phyloP scores from a whole-genome alignment of 2,329 filamentous ascomycete species.

The Aschersonia sp. region DNA sequence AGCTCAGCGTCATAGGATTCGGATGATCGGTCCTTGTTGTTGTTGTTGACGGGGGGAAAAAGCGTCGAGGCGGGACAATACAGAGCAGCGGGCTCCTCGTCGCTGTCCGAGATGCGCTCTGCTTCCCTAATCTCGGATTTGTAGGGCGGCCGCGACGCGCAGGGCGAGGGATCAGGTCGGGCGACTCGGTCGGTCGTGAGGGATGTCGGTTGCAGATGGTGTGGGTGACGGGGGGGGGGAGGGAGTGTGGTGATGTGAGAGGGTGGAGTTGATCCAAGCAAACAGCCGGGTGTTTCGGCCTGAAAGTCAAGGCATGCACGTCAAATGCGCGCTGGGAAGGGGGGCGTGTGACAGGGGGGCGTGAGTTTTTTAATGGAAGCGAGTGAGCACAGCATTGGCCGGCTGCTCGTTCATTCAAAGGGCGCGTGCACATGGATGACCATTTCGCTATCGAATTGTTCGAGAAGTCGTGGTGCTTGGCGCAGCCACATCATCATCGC shows the following conservation, averaged over 20 bases:
- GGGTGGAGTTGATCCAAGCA: slow-evolving; percentile 6
- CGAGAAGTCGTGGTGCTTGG: no score
- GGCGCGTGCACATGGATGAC: no score
- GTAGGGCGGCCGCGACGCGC: background rate
- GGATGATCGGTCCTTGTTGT: background rate
- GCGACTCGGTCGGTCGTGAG: background rate
- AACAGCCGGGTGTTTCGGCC: slow-evolving; percentile 8
- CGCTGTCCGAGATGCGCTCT: background rate
- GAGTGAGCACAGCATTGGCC: no score
- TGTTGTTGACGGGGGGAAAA: background rate
- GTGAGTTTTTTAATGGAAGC: no score
- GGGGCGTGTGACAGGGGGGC: no score
- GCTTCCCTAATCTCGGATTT: background rate
- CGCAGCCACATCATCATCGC: no score
- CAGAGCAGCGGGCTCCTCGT: background rate
- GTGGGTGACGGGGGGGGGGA: background rate
- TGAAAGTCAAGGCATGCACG: slow-evolving; percentile 16
- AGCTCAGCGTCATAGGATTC: slow-evolving; percentile 15
- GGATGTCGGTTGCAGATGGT: background rate
- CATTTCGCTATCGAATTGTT: no score
- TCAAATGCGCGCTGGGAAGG: no score
- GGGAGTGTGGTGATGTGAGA: slow-evolving; percentile 5
- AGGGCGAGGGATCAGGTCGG: background rate
- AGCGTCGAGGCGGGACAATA: background rate
- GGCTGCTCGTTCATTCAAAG: no score